Evolutionary conservation across 83 land plant species (phyloP), one percentile per base, ranked within the genome.

Genomic region (Isoetes engelmannii): DNA sequence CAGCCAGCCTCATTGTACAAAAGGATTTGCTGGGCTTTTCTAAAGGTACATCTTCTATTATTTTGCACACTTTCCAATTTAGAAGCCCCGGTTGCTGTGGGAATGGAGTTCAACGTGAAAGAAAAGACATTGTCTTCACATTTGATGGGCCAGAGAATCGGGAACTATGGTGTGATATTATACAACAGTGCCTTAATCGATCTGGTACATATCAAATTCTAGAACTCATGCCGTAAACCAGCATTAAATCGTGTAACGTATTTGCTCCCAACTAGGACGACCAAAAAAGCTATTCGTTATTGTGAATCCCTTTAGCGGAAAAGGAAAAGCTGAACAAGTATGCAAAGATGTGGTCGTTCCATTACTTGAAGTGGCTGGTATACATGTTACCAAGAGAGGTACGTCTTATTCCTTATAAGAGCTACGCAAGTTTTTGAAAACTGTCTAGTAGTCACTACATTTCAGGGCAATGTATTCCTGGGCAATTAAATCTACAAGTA

Each of bases 231-330:
- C 37, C 37, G 37, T 28, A 28, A 28, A 28, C 37, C 37, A 28
- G 37, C 37, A 28, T 0, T 28, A 28, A 28, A 28, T 28, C 37
- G 0, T 28, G 37, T 2, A 28, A 51, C 3, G 55, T 59, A 18
- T 12, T 59, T 19, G 37, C 37, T 28, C 2, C 2, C 2, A 28
- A 28, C 37, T 28, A 78, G 73, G 71, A 41, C 57, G 96, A 58
- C 92, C 95, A 8, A 89, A 87, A 73, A 76, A 82, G 71, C 70
- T 89, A 47, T 69, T 85, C 59, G 72, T 92, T 51, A 69, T 92
- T 63, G 68, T 89, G 19, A 92, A 92, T 75, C 98, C 98, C 41
- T 92, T 79, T 80, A 92, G 97, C 7, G 98, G 98, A 51, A 90
- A 80, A 49, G 81, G 70, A 59, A 58, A 65, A 48, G 95, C 89